Base-by-base conservation (phyloP, 2,329 filamentous ascomycete genomes). In the Ophiocordyceps australis region DNA sequence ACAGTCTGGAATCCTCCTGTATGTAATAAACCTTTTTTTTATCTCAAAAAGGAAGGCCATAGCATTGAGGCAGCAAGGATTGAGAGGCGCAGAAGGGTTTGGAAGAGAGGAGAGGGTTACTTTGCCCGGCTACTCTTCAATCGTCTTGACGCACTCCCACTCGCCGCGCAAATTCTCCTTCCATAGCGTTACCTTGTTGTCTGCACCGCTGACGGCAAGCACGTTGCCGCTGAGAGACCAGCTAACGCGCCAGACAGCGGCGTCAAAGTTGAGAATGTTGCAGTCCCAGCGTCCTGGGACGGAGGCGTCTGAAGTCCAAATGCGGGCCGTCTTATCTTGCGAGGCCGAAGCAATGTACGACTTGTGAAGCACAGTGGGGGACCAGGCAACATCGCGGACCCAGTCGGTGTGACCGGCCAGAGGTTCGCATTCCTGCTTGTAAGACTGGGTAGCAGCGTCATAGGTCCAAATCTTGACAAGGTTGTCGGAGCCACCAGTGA, bases 201-300 rank as follows among this genome's bases (percentile, higher is more conserved):
- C 86, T 15, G 78, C 81, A 20, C 82, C 82, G 46, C 79, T 89
- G 34, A 94, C 82, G 8, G 89, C 89, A 40, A 98, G 62, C 13
- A 95, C 85, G 48, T 98, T 98, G 27, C 89, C 89, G 50, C 82
- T 93, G 46, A 95, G 61, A 41, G 83, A 93, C 89, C 89, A 98
- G 62, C 82, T 94, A 23, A 94, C 89, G 29, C 89, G 74, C 89
- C 89, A 98, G 31, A 93, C 68, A 24, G 85, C 75, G 5, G 77
- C 73, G 33, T 94, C 86, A 40, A 98, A 92, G 41, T 75, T 71
- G 35, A 98, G 64, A 21, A 78, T 71, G 51, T 91, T 89, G 52
- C 70, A 74, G 30, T 74, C 71, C 89, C 89, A 98, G 42, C 81
- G 71, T 14, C 65, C 68, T 11, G 69, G 57, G 44, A 62, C 67